Conservation (phyloP, 78 protist genomes). For the Dictyostelium firmibasis region DNA sequence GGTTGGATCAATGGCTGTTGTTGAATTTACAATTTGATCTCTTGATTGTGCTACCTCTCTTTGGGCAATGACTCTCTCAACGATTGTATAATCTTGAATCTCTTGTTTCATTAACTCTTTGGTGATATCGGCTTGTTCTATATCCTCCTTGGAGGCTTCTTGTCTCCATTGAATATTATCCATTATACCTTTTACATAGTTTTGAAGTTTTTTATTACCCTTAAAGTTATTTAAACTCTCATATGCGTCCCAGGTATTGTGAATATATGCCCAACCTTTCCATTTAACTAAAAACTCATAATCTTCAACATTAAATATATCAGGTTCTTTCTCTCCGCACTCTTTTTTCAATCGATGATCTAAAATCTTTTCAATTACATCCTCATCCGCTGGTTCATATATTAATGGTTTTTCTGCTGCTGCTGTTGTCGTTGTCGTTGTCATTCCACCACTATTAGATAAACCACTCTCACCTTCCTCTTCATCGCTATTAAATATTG, state of each 20-base stretch:
- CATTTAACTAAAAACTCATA: slow-evolving; percentile 87
- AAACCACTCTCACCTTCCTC: slow-evolving; percentile 29
- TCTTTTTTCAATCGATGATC: slow-evolving; percentile 49
- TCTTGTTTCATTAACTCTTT: slow-evolving; percentile 57
- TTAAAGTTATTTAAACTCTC: slow-evolving; percentile 53
- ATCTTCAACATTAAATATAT: slow-evolving; percentile 41
- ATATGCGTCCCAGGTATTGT: slow-evolving; percentile 84
- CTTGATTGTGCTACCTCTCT: slow-evolving; percentile 2
- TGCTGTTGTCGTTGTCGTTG: background rate
- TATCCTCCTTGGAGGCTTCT: slow-evolving; percentile 77
- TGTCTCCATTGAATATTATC: slow-evolving; percentile 60
- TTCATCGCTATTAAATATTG: slow-evolving; percentile 39
- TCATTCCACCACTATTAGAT: background rate
- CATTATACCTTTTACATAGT: slow-evolving; percentile 49
- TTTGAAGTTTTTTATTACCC: slow-evolving; percentile 80
- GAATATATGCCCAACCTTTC: slow-evolving; percentile 86
- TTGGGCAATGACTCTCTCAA: slow-evolving; percentile 79
- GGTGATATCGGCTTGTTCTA: slow-evolving; percentile 81
- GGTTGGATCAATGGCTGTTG: background rate
- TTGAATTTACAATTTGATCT: background rate
- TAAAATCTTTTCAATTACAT: slow-evolving; percentile 33
- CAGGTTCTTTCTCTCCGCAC: background rate
- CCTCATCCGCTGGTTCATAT: slow-evolving; percentile 27
- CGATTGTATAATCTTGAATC: slow-evolving; percentile 55
- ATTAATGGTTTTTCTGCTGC: background rate